phyloP scores from a whole-genome alignment of 768 basidiomycete species.

The Panaeolus cyanescens region DNA sequence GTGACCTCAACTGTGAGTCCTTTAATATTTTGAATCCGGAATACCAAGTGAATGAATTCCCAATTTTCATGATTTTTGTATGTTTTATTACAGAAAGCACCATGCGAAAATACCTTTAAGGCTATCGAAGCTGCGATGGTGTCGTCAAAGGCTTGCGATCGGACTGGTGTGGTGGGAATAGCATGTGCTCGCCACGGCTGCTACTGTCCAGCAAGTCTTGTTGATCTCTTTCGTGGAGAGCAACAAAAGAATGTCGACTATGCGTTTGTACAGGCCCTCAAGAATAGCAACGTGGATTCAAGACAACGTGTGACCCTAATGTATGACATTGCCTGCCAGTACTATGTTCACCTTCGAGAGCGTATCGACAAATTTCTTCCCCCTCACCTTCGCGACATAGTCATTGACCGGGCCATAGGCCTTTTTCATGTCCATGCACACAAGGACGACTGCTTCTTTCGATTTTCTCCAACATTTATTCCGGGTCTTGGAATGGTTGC shows the following conservation, averaged over 20 bases:
- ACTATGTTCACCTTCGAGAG: neutral
- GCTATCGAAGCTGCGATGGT: slow-evolving; percentile 2
- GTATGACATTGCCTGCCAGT: slow-evolving; percentile 17
- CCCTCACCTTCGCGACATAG: neutral
- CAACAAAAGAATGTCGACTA: slow-evolving; percentile 22
- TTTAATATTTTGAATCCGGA: no score
- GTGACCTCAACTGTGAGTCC: no score
- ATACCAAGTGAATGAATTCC: neutral
- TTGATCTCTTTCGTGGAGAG: slow-evolving; percentile 21
- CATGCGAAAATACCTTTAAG: slow-evolving; percentile 5
- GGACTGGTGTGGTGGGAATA: slow-evolving; percentile 6
- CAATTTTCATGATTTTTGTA: neutral
- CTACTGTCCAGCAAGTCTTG: slow-evolving; percentile 13
- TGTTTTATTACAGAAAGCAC: slow-evolving; percentile 3
- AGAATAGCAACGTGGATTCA: neutral
- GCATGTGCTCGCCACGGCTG: slow-evolving; percentile 16
- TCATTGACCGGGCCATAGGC: slow-evolving; percentile 18
- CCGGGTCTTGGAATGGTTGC: slow-evolving; percentile 8
- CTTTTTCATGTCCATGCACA: slow-evolving; percentile 28
- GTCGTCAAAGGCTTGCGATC: slow-evolving; percentile 5
- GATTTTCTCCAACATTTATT: slow-evolving; percentile 21
- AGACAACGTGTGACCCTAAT: neutral
- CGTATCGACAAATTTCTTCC: neutral
- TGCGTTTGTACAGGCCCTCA: slow-evolving; percentile 8
- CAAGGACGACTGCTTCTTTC: slow-evolving; percentile 23